Evolutionary conservation across 2,329 filamentous ascomycete species (phyloP).

Genomic region (Westerdykella aurantiaca): DNA sequence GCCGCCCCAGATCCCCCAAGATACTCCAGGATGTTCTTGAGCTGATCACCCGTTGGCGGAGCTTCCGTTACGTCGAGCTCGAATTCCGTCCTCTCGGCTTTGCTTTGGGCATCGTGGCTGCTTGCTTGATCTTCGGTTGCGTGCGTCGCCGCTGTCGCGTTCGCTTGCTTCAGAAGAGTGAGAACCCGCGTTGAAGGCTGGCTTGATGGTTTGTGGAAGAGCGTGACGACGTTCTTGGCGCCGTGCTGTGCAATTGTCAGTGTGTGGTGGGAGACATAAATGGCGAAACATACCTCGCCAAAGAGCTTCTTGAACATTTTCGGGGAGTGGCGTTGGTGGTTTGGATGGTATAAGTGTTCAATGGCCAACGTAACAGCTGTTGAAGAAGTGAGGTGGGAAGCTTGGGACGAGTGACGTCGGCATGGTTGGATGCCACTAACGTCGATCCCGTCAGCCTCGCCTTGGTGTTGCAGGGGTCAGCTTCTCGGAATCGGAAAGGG

Average conservation of each 20-base stretch:
- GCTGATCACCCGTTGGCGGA: conserved; percentile 73
- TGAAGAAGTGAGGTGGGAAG: conserved; percentile 5
- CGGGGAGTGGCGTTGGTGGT: conserved; percentile 8
- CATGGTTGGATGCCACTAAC: too few relatives aligned
- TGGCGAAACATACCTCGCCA: conserved; percentile 36
- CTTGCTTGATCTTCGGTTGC: conserved; percentile 71
- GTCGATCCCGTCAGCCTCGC: too few relatives aligned
- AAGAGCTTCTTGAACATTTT: conserved; percentile 44
- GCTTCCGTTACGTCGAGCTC: conserved; percentile 79
- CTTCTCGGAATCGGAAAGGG: not conserved
- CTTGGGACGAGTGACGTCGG: conserved; percentile 20
- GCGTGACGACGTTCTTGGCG: conserved; percentile 74
- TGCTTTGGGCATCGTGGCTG: conserved; percentile 57
- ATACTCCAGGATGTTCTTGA: conserved; percentile 79
- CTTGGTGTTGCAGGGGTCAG: too few relatives aligned
- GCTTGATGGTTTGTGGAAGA: conserved; percentile 82
- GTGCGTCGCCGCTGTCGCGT: conserved; percentile 60
- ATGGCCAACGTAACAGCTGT: conserved; percentile 2
- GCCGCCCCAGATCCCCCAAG: conserved; percentile 56
- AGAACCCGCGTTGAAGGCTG: conserved; percentile 68
- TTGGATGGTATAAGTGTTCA: not conserved
- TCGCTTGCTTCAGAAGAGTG: conserved; percentile 73
- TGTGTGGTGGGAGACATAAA: conserved; percentile 2
- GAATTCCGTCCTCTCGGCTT: conserved; percentile 63
- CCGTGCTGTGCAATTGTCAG: conserved; percentile 35